Base-by-base conservation (phyloP, 306 rosid genomes). In the Lathyrus oleraceus region DNA sequence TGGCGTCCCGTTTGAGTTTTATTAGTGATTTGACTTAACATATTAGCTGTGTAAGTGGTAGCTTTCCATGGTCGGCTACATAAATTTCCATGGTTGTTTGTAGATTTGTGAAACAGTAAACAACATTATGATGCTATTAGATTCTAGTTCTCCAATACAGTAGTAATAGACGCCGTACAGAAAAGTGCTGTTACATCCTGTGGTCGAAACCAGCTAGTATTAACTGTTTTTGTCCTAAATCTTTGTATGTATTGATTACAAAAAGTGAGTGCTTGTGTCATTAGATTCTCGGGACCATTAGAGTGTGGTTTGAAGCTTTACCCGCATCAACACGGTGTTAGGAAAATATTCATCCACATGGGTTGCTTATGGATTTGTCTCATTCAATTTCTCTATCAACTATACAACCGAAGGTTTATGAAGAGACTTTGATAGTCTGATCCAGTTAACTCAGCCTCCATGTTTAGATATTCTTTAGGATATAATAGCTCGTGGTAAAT, bases 311-410 rank as follows among this genome's bases (percentile, higher is more conserved):
- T 36, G 64, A 38, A 76, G 45, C 23, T 56, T 10, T 76, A 44
- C 60, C 81, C 72, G 6, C 52, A 61, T 11, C 38, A 67, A 68
- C 78, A 81, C 85, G 72, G 78, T 70, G 68, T 54, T n/a, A 5
- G 48, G 28, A 1, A 42, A 54, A 43, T 61, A 28, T 74, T 65
- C 49, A 6, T 62, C 23, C 67, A 61, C 66, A 39, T 61, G 67
- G 48, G 45, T 11, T 15, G 20, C 5, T 57, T 8, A 35, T 27
- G 14, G 6, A 14, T 8, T 14, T 17, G 48, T 61, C 67, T 61
- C 28, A 61, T 36, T 36, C 47, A 9, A 36, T 36, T 61, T 61
- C 16, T 27, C 4, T 52, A 10, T 35, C 39, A 35, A 5, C 2
- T 32, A 28, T 0, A 28, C 32, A 28, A 28, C 6, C 5, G 32